phyloP scores from a whole-genome alignment of 768 basidiomycete genomes.

The Boletus vermiculosoides region DNA sequence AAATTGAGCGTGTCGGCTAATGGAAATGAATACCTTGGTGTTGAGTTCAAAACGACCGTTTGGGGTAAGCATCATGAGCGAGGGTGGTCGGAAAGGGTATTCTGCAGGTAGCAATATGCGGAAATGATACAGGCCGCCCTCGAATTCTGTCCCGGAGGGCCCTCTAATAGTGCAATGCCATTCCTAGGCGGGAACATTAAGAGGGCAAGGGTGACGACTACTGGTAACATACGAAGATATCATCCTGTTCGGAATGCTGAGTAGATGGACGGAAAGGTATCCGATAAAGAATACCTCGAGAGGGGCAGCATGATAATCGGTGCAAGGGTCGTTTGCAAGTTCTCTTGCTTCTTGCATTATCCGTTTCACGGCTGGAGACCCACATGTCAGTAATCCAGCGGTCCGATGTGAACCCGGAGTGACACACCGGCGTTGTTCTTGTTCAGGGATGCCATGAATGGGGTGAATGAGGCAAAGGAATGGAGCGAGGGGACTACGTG shows the following conservation, averaged over 20 bases:
- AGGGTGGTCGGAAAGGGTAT: conserved; percentile 96
- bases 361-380: conserved; percentile 76
- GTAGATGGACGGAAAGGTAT: background rate
- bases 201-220: conserved; percentile 14
- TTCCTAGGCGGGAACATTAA: conserved; percentile 45
- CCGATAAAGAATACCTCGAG: conserved; percentile 56
- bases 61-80: conserved; percentile 93
- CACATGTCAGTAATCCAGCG: background rate
- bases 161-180: conserved; percentile 99
- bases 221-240: conserved; percentile 71
- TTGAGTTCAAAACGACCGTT: conserved; percentile 97
- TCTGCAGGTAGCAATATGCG: conserved; percentile 87
- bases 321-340: conserved; percentile 77
- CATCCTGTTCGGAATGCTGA: conserved; percentile 51
- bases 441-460: conserved; percentile 55
- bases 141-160: conserved; percentile 83
- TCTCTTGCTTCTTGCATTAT: conserved; percentile 97
- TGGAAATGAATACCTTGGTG: conserved; percentile 67
- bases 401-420: background rate
- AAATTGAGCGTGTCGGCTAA: conserved; percentile 14
- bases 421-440: conserved; percentile 84
- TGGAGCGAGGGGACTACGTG: background rate
- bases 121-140: conserved; percentile 95
- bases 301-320: conserved; percentile 81
- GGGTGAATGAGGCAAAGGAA: conserved; percentile 10